phyloP scores from a whole-genome alignment of 1,284 basidiomycete genomes.

The Ustilago nuda region DNA sequence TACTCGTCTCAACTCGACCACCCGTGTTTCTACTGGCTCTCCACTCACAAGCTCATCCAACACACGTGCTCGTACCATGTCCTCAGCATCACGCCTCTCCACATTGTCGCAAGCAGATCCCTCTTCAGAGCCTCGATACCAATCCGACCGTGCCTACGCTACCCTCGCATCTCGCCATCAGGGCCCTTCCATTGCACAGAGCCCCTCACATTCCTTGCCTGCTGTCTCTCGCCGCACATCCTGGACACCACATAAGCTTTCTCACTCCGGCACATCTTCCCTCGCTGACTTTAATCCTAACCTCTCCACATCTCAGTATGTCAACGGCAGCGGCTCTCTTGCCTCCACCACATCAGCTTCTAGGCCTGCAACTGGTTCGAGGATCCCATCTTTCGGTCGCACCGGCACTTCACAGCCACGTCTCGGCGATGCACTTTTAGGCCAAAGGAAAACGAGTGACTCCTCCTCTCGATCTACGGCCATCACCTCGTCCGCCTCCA shows the following conservation, averaged over 20 bases:
- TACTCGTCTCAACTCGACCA: conserved; percentile 36
- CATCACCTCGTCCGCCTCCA: conserved; percentile 37
- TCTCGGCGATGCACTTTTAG: conserved; percentile 50
- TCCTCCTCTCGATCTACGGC: conserved; percentile 16
- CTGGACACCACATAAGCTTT: conserved; percentile 34
- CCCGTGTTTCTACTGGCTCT: conserved; percentile 14
- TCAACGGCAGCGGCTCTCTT: background rate
- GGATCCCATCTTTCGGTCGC: conserved; percentile 49
- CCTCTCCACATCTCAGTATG: background rate
- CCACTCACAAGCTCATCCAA: conserved; percentile 21
- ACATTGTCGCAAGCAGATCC: conserved; percentile 11
- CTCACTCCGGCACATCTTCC: conserved; percentile 6
- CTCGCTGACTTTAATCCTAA: conserved; percentile 38
- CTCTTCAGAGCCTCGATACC: conserved; percentile 9
- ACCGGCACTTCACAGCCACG: conserved; percentile 30
- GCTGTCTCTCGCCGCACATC: conserved; percentile 33
- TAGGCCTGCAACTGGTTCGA: conserved; percentile 33
- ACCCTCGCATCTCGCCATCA: conserved; percentile 23
- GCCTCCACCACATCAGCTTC: conserved; percentile 8
- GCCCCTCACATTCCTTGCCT: conserved; percentile 11
- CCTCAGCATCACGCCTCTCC: conserved; percentile 25
- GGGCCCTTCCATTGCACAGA: conserved; percentile 13
- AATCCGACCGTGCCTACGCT: conserved; percentile 23
- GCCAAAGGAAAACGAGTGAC: conserved; percentile 49
- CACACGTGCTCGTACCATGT: conserved; percentile 35